phyloP scores from a whole-genome alignment of 208 protist species.

The Leishmania gerbilli region DNA sequence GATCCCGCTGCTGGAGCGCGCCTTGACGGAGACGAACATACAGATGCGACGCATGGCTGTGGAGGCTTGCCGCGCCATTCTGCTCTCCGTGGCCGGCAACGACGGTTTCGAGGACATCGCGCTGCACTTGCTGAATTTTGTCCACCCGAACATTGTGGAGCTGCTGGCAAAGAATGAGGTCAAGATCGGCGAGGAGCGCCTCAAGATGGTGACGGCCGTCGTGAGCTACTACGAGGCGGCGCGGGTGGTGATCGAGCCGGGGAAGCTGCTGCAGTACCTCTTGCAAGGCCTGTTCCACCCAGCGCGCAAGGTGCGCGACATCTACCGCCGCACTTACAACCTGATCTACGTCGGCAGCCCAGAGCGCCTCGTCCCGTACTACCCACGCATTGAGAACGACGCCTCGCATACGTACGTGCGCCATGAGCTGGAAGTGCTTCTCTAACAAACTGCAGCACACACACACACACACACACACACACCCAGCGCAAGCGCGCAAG shows the following conservation, averaged over 20 bases:
- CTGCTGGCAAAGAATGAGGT: constrained; percentile 93
- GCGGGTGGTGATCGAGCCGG: constrained; percentile 94
- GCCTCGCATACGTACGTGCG: constrained; percentile 57
- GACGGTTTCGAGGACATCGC: constrained; percentile 94
- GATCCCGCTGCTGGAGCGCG: constrained; percentile 97
- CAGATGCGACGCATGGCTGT: constrained; percentile 99
- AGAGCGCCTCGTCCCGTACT: constrained; percentile 94
- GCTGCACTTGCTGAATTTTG: constrained; percentile 98
- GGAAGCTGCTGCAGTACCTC: constrained; percentile 94
- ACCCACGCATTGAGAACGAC: constrained; percentile 88
- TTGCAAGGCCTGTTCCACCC: constrained; percentile 99
- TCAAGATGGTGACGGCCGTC: constrained; percentile 94
- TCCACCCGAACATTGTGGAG: constrained; percentile 99
- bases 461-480: background rate
- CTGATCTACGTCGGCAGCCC: constrained; percentile 97
- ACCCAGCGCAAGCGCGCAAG: background rate
- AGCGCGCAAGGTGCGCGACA: constrained; percentile 97
- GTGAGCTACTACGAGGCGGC: constrained; percentile 98
- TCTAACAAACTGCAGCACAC: constrained; percentile 32
- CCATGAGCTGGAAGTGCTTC: constrained; percentile 76
- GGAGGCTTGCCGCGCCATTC: constrained; percentile 96
- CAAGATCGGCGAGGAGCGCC: constrained; percentile 77
- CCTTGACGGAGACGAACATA: constrained; percentile 98
- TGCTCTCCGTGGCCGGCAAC: constrained; percentile 79
- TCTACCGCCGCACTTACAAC: constrained; percentile 99